Evolutionary conservation across 768 basidiomycete species (phyloP), one percentile per base, ranked within the genome.

Genomic region (Trametes villosa): DNA sequence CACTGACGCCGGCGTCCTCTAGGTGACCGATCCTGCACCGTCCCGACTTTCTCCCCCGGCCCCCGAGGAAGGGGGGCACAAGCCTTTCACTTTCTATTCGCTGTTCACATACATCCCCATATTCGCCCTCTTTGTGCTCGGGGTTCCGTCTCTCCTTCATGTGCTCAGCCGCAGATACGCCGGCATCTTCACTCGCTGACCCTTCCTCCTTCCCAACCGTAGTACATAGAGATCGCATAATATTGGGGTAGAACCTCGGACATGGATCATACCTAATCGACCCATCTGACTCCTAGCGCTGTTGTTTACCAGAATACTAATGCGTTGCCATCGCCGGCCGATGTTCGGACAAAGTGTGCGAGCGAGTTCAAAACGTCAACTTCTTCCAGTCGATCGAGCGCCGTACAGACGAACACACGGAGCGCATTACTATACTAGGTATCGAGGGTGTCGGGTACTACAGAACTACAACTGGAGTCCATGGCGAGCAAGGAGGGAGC

Each of bases 341-440:
- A 45, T 1, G 20, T 15, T 45, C 44, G 24, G n/a, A 42, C 17
- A 42, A 15, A 3, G 36, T 38, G n/a, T 42, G 41, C 41, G 20
- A 24, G 6, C 22, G 3, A 38, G n/a, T 9, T 26, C 20, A 22
- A 51, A 11, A 38, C 20, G 15, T n/a, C 11, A 22, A 17, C 20
- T 26, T 26, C 31, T 24, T 36, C 6, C 22, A 4, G 34, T 49
- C 22, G 33, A 40, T 15, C 47, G 56, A 49, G 56, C 47, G 42
- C 47, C 29, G 56, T 41, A 49, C 47, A 30, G 15, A 41, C 36
- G 46, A 40, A 40, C 36, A 48, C 55, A 57, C 47, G 38, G 47
- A 41, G 45, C 38, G 22, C 40, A 57, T 49, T 49, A 57, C 56
- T 57, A 57, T 40, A 38, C 47, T 57, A 57, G 56, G 56, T 49